These are phyloP conservation scores for Carpinus viminea DNA, from an alignment of 306 rosid species.

Conservation along the genomic window DNA sequence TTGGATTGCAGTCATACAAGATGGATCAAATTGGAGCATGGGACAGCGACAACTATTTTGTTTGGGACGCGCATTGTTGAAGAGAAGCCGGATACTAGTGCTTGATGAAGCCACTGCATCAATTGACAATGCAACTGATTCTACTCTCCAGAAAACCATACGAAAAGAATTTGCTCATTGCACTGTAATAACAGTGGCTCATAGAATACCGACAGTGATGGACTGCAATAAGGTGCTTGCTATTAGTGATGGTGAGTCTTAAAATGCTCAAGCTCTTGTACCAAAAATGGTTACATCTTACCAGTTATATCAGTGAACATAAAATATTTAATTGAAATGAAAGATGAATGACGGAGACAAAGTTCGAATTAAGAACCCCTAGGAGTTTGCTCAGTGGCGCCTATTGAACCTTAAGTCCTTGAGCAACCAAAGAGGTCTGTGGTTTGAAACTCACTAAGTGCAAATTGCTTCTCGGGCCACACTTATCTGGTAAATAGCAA, in stretches of 20 bases:
- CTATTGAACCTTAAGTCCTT: no score
- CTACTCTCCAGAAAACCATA: conserved; percentile 28
- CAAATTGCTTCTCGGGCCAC: no score
- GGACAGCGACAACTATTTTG: conserved; percentile 38
- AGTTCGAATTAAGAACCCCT: no score
- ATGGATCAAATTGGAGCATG: conserved; percentile 42
- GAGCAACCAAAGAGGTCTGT: no score
- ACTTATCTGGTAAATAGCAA: no score
- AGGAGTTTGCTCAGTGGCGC: no score
- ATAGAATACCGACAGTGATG: conserved; percentile 41
- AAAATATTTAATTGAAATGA: no score
- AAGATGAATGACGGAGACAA: no score
- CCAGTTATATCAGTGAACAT: no score
- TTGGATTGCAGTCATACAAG: conserved; percentile 25
- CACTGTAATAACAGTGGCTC: conserved; percentile 40
- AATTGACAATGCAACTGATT: conserved; percentile 37
- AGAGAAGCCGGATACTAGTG: conserved; percentile 31
- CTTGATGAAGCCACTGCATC: conserved; percentile 43
- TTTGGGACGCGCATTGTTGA: conserved; percentile 30
- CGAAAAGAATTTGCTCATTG: conserved; percentile 28
- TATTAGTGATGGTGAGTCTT: conserved; percentile 29
- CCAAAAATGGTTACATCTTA: neutral
- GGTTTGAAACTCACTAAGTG: no score
- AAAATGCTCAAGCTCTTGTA: neutral
- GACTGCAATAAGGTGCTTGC: conserved; percentile 35